These are phyloP conservation scores for Chalara sp. DNA, from an alignment of 2,329 filamentous ascomycete genomes.

Conservation along the genomic window DNA sequence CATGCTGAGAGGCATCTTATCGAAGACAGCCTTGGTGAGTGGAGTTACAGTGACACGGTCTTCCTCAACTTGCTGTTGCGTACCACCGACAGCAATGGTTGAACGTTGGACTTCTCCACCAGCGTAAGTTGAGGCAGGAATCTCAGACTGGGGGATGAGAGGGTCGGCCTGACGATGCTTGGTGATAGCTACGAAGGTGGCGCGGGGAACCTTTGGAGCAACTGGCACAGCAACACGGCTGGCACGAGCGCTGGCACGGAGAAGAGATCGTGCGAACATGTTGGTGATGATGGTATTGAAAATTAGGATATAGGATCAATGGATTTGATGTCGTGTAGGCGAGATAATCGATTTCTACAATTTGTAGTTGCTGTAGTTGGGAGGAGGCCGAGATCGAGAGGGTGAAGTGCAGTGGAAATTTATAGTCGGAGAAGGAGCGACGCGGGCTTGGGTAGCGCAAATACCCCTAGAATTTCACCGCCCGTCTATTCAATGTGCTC, in stretches of 20 bases:
- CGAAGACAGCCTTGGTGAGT: constrained; percentile 45
- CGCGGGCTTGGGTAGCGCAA: background rate
- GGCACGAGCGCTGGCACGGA: constrained; percentile 11
- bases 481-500: too few species aligned
- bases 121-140: constrained; percentile 17
- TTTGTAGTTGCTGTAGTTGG: too few species aligned
- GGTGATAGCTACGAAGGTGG: constrained; percentile 17
- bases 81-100: constrained; percentile 21
- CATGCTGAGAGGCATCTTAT: constrained; percentile 56
- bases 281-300: constrained; percentile 4
- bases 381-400: too few species aligned
- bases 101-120: constrained; percentile 15
- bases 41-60: constrained; percentile 28
- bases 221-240: constrained; percentile 3
- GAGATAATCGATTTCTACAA: background rate
- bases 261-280: constrained; percentile 19
- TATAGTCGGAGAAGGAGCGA: constrained; percentile 1
- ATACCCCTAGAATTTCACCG: background rate
- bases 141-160: constrained; percentile 22
- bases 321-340: background rate
- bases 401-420: background rate
- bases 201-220: constrained; percentile 13
- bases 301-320: background rate
- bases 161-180: constrained; percentile 18
- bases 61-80: background rate